These are phyloP conservation scores for Skeletonema menzelii DNA, from an alignment of 108 stramenopile genomes.

Conservation along the genomic window DNA sequence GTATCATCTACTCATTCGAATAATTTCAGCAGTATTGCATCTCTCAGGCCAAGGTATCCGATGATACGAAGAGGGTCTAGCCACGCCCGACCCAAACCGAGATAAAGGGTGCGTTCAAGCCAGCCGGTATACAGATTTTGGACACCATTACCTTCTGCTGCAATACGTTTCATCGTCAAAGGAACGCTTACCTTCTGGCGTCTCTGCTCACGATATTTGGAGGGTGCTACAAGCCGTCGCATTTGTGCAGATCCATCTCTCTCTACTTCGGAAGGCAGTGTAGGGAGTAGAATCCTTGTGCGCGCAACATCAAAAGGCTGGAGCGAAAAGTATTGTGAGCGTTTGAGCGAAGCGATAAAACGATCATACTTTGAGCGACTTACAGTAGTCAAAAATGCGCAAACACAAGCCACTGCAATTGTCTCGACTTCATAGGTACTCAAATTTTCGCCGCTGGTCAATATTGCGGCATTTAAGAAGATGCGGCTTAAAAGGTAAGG, in stretches of 20 bases:
- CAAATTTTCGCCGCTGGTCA: conserved; percentile 61
- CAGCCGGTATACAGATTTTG: conserved; percentile 82
- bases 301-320: conserved; percentile 86
- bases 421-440: conserved; percentile 67
- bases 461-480: conserved; percentile 59
- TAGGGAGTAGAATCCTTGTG: conserved; percentile 73
- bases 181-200: conserved; percentile 39
- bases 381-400: conserved; percentile 80
- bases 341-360: too few species aligned
- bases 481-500: conserved; percentile 75
- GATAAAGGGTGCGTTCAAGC: conserved; percentile 72
- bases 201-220: conserved; percentile 32
- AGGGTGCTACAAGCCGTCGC: conserved; percentile 27
- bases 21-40: conserved; percentile 75
- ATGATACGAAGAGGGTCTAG: conserved; percentile 78
- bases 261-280: conserved; percentile 38
- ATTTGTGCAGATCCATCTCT: background rate
- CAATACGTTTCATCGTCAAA: conserved; percentile 56
- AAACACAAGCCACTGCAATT: conserved; percentile 58
- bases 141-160: conserved; percentile 70
- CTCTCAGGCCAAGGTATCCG: conserved; percentile 76
- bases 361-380: too few species aligned
- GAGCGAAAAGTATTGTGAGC: too few species aligned
- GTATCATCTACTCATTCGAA: conserved; percentile 14
- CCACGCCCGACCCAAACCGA: conserved; percentile 85